Percentiles rank a stretch among this genome's conserved stretches.
Evolutionary conservation across 1,139 yeast species (phyloP).

Genomic region (Protomyces pachydermus): DNA sequence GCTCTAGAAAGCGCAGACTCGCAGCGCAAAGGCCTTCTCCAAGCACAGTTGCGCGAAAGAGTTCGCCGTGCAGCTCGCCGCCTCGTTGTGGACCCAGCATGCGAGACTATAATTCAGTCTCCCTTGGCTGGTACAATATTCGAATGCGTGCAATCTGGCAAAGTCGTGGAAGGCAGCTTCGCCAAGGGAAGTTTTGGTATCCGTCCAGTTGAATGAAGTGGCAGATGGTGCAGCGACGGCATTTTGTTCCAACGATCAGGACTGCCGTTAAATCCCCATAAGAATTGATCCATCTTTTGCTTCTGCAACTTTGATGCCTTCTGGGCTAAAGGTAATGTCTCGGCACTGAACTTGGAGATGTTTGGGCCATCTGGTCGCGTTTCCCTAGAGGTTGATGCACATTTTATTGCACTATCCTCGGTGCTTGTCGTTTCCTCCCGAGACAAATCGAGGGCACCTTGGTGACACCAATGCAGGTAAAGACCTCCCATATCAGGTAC

Average conservation of each 20-base stretch:
- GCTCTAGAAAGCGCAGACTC: neutral
- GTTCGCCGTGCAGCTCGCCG: constrained; percentile 14
- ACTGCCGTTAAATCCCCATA: neutral
- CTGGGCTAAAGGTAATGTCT: neutral
- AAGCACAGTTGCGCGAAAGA: constrained; percentile 12
- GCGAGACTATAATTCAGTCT: neutral
- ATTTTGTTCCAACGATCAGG: neutral
- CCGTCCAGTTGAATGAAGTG: constrained; percentile 5
- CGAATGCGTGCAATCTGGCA: constrained; percentile 22
- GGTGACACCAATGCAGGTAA: neutral
- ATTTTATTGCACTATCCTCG: neutral
- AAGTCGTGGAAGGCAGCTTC: constrained; percentile 16
- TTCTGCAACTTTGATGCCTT: neutral
- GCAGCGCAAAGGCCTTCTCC: neutral
- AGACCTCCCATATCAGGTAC: neutral
- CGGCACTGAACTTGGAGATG: neutral
- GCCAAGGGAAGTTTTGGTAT: constrained; percentile 22
- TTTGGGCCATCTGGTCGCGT: neutral
- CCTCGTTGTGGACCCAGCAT: constrained; percentile 14
- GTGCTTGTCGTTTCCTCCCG: neutral
- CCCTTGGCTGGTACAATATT: neutral
- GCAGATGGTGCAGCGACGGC: neutral
- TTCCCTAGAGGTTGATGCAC: neutral
- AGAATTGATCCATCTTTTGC: neutral
- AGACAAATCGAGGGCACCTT: neutral